A percentile compares a stretch with the other conserved stretches of the same genome.
Conservation (phyloP, 805 yeast genomes). For the Wickerhamiella domercqiae region DNA sequence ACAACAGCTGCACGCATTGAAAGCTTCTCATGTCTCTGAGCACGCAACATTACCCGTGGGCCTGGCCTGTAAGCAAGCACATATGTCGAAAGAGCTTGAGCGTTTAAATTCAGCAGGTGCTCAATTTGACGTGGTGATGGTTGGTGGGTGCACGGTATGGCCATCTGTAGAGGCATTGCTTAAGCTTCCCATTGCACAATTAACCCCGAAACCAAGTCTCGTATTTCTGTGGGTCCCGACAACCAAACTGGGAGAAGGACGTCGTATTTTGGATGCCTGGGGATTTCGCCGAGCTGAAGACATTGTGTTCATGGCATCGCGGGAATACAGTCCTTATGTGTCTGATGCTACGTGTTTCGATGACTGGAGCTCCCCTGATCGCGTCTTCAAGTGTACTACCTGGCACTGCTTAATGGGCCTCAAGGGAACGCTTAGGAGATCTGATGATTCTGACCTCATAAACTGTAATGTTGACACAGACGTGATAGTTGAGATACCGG, state of each 20-base stretch:
- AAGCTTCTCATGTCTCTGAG: slow-evolving; percentile 38
- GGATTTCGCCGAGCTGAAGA: slow-evolving; percentile 83
- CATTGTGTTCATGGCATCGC: slow-evolving; percentile 63
- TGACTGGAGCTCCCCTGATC: slow-evolving; percentile 24
- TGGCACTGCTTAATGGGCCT: slow-evolving; percentile 99
- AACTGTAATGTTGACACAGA: slow-evolving; percentile 91
- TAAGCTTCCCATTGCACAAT: slow-evolving; percentile 51
- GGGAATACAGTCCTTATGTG: slow-evolving; percentile 45
- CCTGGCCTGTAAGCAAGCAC: slow-evolving; percentile 33
- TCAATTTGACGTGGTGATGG: slow-evolving; percentile 80
- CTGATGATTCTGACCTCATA: slow-evolving; percentile 68
- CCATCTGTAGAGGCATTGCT: slow-evolving; percentile 51
- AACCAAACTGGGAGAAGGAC: slow-evolving; percentile 44
- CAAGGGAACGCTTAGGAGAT: slow-evolving; percentile 82
- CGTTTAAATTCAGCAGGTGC: slow-evolving; percentile 45
- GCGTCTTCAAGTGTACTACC: slow-evolving; percentile 42
- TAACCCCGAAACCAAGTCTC: slow-evolving; percentile 76
- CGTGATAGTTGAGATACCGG: slow-evolving; percentile 46
- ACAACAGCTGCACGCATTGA: slow-evolving; percentile 49
- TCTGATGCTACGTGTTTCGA: slow-evolving; percentile 29
- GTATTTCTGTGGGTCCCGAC: slow-evolving; percentile 80
- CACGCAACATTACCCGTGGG: slow-evolving; percentile 56
- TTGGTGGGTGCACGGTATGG: slow-evolving; percentile 51
- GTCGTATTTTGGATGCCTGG: slow-evolving; percentile 34
- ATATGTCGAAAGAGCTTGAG: slow-evolving; percentile 42